Base-by-base conservation (phyloP, 495 filamentous ascomycete species). In the Penicillium paxilli region DNA sequence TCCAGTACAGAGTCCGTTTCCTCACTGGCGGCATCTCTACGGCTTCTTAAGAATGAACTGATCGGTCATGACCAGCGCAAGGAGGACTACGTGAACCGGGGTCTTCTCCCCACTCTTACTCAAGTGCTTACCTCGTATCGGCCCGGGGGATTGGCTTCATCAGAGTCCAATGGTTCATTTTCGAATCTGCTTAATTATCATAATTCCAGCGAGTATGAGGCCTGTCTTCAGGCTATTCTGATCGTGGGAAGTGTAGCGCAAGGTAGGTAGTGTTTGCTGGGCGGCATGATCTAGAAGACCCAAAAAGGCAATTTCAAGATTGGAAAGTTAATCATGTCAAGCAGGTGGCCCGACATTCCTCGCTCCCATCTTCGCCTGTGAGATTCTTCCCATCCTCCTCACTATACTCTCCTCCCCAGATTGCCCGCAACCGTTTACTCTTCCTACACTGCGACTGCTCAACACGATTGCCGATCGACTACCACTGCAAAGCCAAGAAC, bases 51-150 rank as follows among this genome's bases (percentile, higher is more conserved):
- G 77, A 92, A 96, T 69, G 88, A 95, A 51, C 75, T 94, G 37
- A 84, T 96, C 58, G 94, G 94, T 26, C 91, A 97, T 71, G 83
- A 89, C 22, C 86, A 94, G 64, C 83, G 85, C 63, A 98, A 98
- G 68, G 87, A 91, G 63, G 58, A 81, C 33, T 91, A 84, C 79
- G 73, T 98, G 19, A 71, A 72, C 44, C 69, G 76, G 42, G 92
- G 91, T 12, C 74, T 96, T 22, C 71, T 96, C 35, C 81, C 82
- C 22, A 74, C 82, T 33, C 72, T 97, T 28, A 82, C 86, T 47
- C 75, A 79, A 38, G 79, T 90, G 24, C 70, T 96, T 26, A 55
- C 52, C 12, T 61, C 67, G 38, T 64, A 65, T 46, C 67, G 62
- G 17, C 58, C 70, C 11, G 45, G 58, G 66, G 75, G 54, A 62